Percentiles rank a stretch among this genome's conserved stretches.
Evolutionary conservation across 2,329 filamentous ascomycete species (phyloP).

Genomic region (Trichoderma breve): DNA sequence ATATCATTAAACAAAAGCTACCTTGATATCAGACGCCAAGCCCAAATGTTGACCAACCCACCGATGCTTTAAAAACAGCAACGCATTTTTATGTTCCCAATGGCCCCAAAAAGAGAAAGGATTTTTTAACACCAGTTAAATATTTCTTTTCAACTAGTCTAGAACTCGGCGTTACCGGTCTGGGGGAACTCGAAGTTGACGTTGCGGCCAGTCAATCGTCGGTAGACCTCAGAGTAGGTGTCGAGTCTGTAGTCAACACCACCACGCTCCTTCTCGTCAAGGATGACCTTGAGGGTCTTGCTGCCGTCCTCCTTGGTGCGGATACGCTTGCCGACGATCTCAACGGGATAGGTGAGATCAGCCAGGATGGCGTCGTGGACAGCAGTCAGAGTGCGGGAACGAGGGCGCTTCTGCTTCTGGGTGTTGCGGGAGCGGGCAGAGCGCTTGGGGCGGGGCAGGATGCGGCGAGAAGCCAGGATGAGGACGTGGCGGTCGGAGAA

Average conservation of each 20-base stretch:
- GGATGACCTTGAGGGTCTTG: slow-evolving; percentile 98
- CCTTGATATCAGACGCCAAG: slow-evolving; percentile 48
- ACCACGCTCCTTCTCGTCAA: slow-evolving; percentile 99
- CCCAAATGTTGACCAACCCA: slow-evolving; percentile 43
- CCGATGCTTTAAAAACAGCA: slow-evolving; percentile 35
- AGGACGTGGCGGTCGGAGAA: slow-evolving; percentile 99
- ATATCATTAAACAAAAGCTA: slow-evolving; percentile 49
- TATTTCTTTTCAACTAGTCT: slow-evolving; percentile 15
- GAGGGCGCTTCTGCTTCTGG: slow-evolving; percentile 98
- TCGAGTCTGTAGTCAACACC: slow-evolving; percentile 99
- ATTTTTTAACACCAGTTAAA: slow-evolving; percentile 11
- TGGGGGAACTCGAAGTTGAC: slow-evolving; percentile 99
- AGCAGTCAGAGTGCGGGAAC: slow-evolving; percentile 94
- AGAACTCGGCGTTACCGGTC: slow-evolving; percentile 66
- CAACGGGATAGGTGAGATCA: slow-evolving; percentile 98
- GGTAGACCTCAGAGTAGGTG: slow-evolving; percentile 99
- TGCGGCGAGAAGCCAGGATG: slow-evolving; percentile 98
- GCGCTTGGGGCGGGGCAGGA: slow-evolving; percentile 97
- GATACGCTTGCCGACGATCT: slow-evolving; percentile 99
- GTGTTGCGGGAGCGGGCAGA: slow-evolving; percentile 93
- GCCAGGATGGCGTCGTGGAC: slow-evolving; percentile 98
- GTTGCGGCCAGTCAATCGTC: slow-evolving; percentile 90
- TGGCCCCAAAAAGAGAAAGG: neutral
- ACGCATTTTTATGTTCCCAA: slow-evolving; percentile 26
- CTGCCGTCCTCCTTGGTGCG: slow-evolving; percentile 98